These are phyloP conservation scores for Pachysolen tannophilus DNA, from an alignment of 805 yeast species.

Conservation along the genomic window DNA sequence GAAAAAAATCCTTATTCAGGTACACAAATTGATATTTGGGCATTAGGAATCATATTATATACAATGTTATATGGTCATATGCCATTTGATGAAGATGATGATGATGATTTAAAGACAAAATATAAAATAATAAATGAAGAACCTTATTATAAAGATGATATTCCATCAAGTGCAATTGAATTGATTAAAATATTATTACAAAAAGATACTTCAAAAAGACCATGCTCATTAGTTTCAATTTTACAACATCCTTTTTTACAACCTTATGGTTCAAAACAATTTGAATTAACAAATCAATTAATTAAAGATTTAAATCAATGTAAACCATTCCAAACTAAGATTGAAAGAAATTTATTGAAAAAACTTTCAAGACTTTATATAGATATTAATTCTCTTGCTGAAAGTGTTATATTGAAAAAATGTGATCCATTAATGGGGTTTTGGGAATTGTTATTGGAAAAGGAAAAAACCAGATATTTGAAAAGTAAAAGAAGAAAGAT, in stretches of 20 bases:
- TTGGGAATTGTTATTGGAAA: conserved; percentile 61
- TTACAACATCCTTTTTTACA: conserved; percentile 43
- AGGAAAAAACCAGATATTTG: too few relatives aligned
- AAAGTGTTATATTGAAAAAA: conserved; percentile 47
- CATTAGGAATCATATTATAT: conserved; percentile 81
- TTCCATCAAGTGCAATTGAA: conserved; percentile 40
- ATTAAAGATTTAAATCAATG: conserved; percentile 26
- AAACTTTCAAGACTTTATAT: conserved; percentile 53
- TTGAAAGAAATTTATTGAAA: conserved; percentile 57
- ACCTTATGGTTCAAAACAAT: conserved; percentile 32
- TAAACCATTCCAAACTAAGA: conserved; percentile 45
- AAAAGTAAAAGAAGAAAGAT: conserved; percentile 12
- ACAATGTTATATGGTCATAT: conserved; percentile 78
- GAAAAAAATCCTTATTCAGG: conserved; percentile 68
- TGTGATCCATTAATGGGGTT: conserved; percentile 70
- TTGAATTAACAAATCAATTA: conserved; percentile 30
- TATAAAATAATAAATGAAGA: conserved; percentile 53
- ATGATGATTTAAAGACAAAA: conserved; percentile 56
- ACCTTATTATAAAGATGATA: conserved; percentile 45
- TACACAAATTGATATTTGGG: conserved; percentile 80
- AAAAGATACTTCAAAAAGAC: conserved; percentile 63
- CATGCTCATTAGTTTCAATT: conserved; percentile 40
- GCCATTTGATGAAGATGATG: conserved; percentile 88
- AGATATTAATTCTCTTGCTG: conserved; percentile 50
- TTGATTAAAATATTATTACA: conserved; percentile 47